phyloP scores from a whole-genome alignment of 345 rosid genomes.

The Rhizophora apiculata region DNA sequence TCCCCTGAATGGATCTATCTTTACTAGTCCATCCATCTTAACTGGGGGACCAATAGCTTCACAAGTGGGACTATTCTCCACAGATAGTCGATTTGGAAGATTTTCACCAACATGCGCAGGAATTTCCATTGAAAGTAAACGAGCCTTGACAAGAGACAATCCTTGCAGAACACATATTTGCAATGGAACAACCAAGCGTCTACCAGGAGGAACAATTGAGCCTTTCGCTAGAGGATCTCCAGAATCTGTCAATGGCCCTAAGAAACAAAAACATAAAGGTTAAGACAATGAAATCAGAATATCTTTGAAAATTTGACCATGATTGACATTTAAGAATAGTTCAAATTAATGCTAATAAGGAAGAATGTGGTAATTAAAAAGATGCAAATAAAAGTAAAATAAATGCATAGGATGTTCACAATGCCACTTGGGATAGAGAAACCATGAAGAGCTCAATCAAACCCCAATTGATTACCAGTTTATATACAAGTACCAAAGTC shows the following conservation, averaged over 20 bases:
- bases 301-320: too few species aligned
- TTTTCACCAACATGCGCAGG: conserved; percentile 81
- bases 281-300: conserved; percentile 2
- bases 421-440: not conserved
- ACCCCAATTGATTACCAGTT: too few species aligned
- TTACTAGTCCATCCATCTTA: conserved; percentile 72
- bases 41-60: conserved; percentile 47
- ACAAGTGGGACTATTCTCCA: conserved; percentile 24
- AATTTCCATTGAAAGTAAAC: conserved; percentile 97
- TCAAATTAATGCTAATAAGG: not conserved
- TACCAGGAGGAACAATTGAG: conserved; percentile 66
- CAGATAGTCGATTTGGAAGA: conserved; percentile 39
- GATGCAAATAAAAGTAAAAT: not conserved
- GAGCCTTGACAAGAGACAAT: conserved; percentile 86
- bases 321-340: not conserved
- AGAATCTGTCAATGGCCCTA: conserved; percentile 59
- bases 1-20: conserved; percentile 91
- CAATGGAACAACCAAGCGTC: conserved; percentile 86
- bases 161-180: conserved; percentile 89
- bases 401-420: not conserved
- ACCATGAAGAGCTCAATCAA: too few species aligned
- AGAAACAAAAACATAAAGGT: conserved; percentile 22
- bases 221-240: conserved; percentile 45
- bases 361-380: not conserved
- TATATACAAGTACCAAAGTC: too few species aligned